phyloP scores from a whole-genome alignment of 441 rosid genomes.

The Erysimum cheiri region DNA sequence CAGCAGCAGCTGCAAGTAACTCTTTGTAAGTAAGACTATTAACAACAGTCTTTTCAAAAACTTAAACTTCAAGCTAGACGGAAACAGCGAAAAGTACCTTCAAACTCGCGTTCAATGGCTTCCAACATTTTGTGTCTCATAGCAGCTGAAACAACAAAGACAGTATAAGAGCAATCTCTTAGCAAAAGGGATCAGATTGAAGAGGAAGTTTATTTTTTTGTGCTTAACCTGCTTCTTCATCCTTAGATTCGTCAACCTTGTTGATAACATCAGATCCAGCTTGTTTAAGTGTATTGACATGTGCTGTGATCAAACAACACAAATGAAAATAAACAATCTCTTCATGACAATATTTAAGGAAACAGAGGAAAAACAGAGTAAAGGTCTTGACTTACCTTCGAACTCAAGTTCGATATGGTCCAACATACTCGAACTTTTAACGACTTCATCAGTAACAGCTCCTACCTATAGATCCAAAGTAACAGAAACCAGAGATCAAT shows the following conservation, averaged over 20 bases:
- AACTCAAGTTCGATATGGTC: constrained; percentile 43
- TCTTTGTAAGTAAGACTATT: constrained; percentile 30
- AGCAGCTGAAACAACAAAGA: constrained; percentile 34
- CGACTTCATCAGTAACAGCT: constrained; percentile 46
- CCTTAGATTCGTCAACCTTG: constrained; percentile 35
- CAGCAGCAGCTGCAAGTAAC: constrained; percentile 40
- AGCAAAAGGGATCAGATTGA: background rate
- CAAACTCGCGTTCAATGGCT: constrained; percentile 42
- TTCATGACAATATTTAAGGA: constrained; percentile 8
- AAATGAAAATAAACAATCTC: background rate
- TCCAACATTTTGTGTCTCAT: constrained; percentile 42
- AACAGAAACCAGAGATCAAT: background rate
- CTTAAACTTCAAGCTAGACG: background rate
- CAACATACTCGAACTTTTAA: constrained; percentile 36
- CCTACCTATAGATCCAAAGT: constrained; percentile 36
- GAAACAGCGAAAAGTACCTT: constrained; percentile 36
- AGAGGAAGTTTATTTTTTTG: background rate
- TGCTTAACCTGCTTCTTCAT: constrained; percentile 32
- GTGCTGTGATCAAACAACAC: constrained; percentile 37
- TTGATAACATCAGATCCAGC: constrained; percentile 38
- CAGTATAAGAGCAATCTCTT: constrained; percentile 13
- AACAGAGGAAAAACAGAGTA: constrained; percentile 31
- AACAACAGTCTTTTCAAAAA: constrained; percentile 5
- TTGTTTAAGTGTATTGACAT: constrained; percentile 30
- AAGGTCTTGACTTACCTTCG: constrained; percentile 30